Percentiles rank a stretch among this genome's conserved stretches.
Conservation (phyloP, 352 stramenopile species). For the Pythium utonaiense region DNA sequence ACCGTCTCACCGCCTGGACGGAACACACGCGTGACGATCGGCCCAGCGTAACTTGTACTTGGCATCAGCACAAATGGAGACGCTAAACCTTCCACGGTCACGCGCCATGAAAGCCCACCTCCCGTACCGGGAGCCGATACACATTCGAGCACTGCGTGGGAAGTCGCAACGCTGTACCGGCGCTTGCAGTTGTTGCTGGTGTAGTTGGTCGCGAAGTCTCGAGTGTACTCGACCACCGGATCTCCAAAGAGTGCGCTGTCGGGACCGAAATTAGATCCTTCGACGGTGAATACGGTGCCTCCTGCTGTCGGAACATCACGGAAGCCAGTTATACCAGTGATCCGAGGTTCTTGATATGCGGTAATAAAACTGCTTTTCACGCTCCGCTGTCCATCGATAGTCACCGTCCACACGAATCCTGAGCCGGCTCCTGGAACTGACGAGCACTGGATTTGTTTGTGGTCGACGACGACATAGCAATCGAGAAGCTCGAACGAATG, state of each 20-base stretch:
- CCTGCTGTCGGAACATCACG: slow-evolving; percentile 39
- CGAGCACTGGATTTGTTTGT: slow-evolving; percentile 36
- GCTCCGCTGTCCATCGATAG: slow-evolving; percentile 36
- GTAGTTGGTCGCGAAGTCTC: slow-evolving; percentile 29
- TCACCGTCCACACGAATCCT: slow-evolving; percentile 35
- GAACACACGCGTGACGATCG: slow-evolving; percentile 55
- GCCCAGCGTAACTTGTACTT: slow-evolving; percentile 51
- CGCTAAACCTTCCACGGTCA: slow-evolving; percentile 33
- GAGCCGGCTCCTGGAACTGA: slow-evolving; percentile 34
- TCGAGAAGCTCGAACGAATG: slow-evolving; percentile 37
- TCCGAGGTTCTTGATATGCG: slow-evolving; percentile 31
- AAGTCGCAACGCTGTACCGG: slow-evolving; percentile 33
- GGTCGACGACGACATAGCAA: slow-evolving; percentile 39
- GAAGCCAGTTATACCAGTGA: slow-evolving; percentile 44
- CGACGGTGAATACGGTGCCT: slow-evolving; percentile 42
- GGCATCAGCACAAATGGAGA: slow-evolving; percentile 29
- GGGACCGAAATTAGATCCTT: slow-evolving; percentile 49
- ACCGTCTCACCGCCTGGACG: slow-evolving; percentile 38
- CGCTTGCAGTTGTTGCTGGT: slow-evolving; percentile 51
- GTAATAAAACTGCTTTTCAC: not conserved
- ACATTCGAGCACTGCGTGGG: slow-evolving; percentile 50
- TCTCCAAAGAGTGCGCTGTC: slow-evolving; percentile 41
- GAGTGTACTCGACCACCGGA: slow-evolving; percentile 50
- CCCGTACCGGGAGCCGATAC: slow-evolving; percentile 45
- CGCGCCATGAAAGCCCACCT: slow-evolving; percentile 40